Base-by-base conservation (phyloP, 1,284 basidiomycete genomes). In the Mycena citricolor region DNA sequence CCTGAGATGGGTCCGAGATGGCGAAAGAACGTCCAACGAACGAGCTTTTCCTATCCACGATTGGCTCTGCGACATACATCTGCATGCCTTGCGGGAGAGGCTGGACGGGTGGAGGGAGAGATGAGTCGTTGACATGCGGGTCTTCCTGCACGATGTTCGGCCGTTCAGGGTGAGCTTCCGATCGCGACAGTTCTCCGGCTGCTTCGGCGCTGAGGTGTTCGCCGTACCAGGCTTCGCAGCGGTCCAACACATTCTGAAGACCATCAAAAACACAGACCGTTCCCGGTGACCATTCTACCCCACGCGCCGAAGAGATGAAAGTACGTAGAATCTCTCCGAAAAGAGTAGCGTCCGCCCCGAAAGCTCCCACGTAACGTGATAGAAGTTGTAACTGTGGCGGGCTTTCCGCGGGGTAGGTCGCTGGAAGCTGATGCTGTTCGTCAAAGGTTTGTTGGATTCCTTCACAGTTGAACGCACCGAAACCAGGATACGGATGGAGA, bases 231-330 rank as follows among this genome's bases (percentile, higher is more conserved):
- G 62, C 59, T 26, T 72, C 68, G 45, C 81, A 85, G 20, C 74
- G 70, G 39, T 87, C 81, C 32, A 86, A 67, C n/a, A 87, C 80
- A 60, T 77, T 82, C 58, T 90, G 85, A 8, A 94, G 66, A 8
- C 92, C 91, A 54, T 95, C 92, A 60, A 94, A 95, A 12, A 94
- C 87, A 57, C 88, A 91, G 11, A 91, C 82, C 2, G 74, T 75
- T 38, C 84, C 90, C 14, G 80, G 68, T 1, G 70, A 69, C 79
- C 86, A 93, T 46, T 89, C 80, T 8, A 89, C 77, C 5, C 87
- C 89, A 37, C 74, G 77, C 14, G 73, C 61, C 2, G 90, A 88
- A 6, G 50, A 52, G 47, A 94, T 90, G 64, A 81, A 94, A 0
- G 89, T 93, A 28, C 86, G 79, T 8, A 93, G 74, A 24, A 93